A percentile compares a stretch with the other conserved stretches of the same genome.
phyloP scores from a whole-genome alignment of 129 eudicot species.

The Flaveria bidentis region DNA sequence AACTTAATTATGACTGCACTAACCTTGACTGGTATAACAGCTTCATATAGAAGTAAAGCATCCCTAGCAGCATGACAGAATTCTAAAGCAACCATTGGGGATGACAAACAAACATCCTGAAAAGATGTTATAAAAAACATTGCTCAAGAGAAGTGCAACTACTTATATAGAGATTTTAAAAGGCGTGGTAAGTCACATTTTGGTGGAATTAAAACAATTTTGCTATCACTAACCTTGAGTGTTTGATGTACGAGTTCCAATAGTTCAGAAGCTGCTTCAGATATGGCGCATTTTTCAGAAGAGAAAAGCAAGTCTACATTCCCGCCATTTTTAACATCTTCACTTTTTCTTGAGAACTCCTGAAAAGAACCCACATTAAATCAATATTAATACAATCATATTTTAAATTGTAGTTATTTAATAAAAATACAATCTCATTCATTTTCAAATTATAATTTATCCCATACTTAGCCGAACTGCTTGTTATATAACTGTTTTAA shows the following conservation, averaged over 20 bases:
- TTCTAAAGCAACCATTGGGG: conserved; percentile 77
- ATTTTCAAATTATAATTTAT: background rate
- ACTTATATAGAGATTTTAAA: background rate
- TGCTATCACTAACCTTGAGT: conserved; percentile 58
- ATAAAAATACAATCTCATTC: background rate
- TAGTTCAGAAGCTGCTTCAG: conserved; percentile 72
- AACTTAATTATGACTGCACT: conserved; percentile 27
- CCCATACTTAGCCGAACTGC: background rate
- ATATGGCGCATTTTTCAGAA: conserved; percentile 78
- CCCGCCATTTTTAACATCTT: conserved; percentile 38
- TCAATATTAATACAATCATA: conserved; percentile 20
- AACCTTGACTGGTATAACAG: conserved; percentile 89
- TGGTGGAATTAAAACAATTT: background rate
- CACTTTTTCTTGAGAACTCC: conserved; percentile 47
- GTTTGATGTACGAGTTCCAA: conserved; percentile 90
- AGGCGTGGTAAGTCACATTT: background rate
- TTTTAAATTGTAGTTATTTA: background rate
- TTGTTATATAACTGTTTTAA: background rate
- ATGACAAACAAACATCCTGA: conserved; percentile 95
- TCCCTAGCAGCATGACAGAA: conserved; percentile 92
- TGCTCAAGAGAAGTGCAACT: background rate
- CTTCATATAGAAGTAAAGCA: conserved; percentile 86
- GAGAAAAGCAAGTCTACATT: conserved; percentile 69
- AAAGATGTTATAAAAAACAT: conserved; percentile 6
- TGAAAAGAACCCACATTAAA: conserved; percentile 34